Conservation (phyloP, 495 filamentous ascomycete genomes). For the Parmelia sp. region DNA sequence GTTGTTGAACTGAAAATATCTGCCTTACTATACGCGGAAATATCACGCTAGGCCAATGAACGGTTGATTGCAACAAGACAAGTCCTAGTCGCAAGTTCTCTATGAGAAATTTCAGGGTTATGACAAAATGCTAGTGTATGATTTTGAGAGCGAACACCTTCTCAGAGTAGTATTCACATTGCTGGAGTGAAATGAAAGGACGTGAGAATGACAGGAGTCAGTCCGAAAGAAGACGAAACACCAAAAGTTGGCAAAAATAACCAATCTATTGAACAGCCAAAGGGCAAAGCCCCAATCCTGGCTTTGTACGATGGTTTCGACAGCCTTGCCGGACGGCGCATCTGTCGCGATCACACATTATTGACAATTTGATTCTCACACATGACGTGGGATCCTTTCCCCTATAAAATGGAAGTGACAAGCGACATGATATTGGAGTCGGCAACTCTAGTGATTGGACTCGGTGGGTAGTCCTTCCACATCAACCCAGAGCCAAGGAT, state of each 20-base stretch:
- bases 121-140: neutral
- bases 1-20: neutral
- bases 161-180: neutral
- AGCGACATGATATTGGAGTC: no score
- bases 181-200: neutral
- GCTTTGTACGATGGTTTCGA: neutral
- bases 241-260: neutral
- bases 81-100: neutral
- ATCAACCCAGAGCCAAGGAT: neutral
- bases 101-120: neutral
- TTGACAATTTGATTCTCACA: neutral
- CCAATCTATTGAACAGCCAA: neutral
- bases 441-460: neutral
- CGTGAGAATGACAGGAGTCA: neutral
- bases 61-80: neutral
- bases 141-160: neutral
- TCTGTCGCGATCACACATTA: neutral
- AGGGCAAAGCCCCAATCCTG: neutral
- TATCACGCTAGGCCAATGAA: neutral
- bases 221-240: neutral
- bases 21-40: neutral
- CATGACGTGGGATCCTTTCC: neutral
- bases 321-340: neutral
- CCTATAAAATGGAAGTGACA: fast-evolving
- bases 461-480: neutral